Evolutionary conservation across 345 rosid species (phyloP).

Genomic region (Punica granatum): DNA sequence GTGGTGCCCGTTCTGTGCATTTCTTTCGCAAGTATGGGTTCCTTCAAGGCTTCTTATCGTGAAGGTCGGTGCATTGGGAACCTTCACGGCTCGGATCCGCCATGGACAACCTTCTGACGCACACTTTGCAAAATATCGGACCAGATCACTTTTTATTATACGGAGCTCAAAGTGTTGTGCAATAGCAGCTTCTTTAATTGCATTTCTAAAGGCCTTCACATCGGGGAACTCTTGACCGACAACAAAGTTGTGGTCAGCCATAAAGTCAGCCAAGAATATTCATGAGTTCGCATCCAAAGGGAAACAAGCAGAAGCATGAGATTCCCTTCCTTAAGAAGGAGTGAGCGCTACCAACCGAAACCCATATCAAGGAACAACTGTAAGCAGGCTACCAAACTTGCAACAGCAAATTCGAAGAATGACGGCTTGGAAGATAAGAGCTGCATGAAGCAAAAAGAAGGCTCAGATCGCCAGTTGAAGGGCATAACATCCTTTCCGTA

Average conservation of each 20-base stretch:
- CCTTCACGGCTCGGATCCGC: constrained; percentile 49
- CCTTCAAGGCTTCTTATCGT: constrained; percentile 46
- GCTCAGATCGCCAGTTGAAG: not conserved
- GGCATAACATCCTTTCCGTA: not conserved
- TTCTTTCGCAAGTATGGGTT: constrained; percentile 40
- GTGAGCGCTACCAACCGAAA: not conserved
- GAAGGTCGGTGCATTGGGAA: constrained; percentile 41
- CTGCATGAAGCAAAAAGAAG: not conserved
- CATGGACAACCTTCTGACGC: constrained; percentile 52
- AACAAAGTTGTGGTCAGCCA: constrained; percentile 31
- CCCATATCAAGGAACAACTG: not conserved
- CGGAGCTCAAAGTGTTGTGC: constrained; percentile 54
- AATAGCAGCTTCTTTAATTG: constrained; percentile 49
- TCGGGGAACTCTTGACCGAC: constrained; percentile 55
- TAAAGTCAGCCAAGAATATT: constrained; percentile 12
- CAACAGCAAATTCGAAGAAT: not conserved
- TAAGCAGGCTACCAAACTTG: not conserved
- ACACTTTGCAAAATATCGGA: constrained; percentile 51
- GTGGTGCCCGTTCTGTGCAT: constrained; percentile 48
- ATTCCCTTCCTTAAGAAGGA: not conserved
- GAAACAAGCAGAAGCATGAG: not conserved
- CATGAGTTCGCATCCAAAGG: not conserved
- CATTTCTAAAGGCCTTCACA: constrained; percentile 48
- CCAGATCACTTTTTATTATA: constrained; percentile 41
- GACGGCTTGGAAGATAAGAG: not conserved